Evolutionary conservation across 768 basidiomycete species (phyloP).

Genomic region (Suillus cothurnatus): DNA sequence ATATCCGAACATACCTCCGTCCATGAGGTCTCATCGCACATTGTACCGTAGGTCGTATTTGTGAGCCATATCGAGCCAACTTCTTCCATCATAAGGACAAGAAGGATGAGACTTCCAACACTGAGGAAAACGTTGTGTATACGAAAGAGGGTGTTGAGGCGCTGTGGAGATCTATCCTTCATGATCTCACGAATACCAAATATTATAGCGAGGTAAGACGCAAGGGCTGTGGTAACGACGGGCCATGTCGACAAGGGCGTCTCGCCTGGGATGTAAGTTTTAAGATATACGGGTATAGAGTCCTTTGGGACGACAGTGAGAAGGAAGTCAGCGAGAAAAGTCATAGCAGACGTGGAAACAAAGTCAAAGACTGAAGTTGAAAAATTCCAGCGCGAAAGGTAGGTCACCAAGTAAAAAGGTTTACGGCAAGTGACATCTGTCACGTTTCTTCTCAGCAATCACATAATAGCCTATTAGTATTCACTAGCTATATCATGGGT

Average conservation of each 20-base stretch:
- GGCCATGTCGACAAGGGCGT: slow-evolving; percentile 64
- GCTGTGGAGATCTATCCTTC: slow-evolving; percentile 72
- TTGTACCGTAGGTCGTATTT: slow-evolving; percentile 69
- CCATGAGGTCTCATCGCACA: slow-evolving; percentile 82
- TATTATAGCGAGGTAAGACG: slow-evolving; percentile 83
- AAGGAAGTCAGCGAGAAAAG: slow-evolving; percentile 73
- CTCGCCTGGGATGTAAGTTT: slow-evolving; percentile 54
- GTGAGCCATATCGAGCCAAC: slow-evolving; percentile 78
- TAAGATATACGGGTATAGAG: slow-evolving; percentile 36
- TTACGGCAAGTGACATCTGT: slow-evolving; percentile 26
- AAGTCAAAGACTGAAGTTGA: slow-evolving; percentile 22
- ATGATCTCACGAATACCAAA: slow-evolving; percentile 85
- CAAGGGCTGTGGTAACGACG: slow-evolving; percentile 69
- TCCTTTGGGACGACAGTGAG: slow-evolving; percentile 57
- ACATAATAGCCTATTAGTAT: too few species aligned
- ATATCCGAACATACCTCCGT: slow-evolving; percentile 66
- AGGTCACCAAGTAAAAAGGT: slow-evolving; percentile 14
- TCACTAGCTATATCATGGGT: background rate
- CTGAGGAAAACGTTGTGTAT: slow-evolving; percentile 90
- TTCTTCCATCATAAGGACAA: slow-evolving; percentile 91
- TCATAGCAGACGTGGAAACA: slow-evolving; percentile 49
- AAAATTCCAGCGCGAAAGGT: slow-evolving; percentile 25
- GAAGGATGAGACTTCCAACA: slow-evolving; percentile 78
- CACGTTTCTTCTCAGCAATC: background rate
- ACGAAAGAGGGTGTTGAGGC: slow-evolving; percentile 85